A percentile compares a stretch with the other conserved stretches of the same genome.
phyloP scores from a whole-genome alignment of 2,329 filamentous ascomycete species.

The Fusarium neocosmosporiellum region DNA sequence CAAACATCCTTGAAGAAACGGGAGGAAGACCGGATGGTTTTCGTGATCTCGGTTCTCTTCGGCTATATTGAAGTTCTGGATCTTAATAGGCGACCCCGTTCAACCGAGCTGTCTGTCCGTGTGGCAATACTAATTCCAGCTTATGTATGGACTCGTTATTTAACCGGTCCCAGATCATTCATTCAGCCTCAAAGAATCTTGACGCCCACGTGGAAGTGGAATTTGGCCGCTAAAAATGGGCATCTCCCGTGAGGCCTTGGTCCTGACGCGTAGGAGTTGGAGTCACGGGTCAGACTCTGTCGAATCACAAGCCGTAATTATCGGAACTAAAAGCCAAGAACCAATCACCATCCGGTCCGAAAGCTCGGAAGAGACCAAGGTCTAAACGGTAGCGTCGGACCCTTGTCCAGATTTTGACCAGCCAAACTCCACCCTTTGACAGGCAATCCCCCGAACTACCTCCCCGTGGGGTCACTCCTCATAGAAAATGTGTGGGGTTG shows the following conservation, averaged over 20 bases:
- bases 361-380: background rate
- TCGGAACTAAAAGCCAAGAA: background rate
- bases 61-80: background rate
- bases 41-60: background rate
- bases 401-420: background rate
- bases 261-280: background rate
- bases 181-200: background rate
- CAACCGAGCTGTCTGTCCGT: background rate
- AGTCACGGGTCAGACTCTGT: background rate
- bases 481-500: constrained; percentile 2
- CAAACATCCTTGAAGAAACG: background rate
- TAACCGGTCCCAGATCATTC: background rate
- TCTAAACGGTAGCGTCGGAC: background rate
- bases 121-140: background rate
- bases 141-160: background rate
- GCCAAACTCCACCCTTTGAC: background rate
- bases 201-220: background rate
- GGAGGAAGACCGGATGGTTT: background rate
- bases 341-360: background rate
- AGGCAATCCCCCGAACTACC: background rate
- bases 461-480: constrained; percentile 3
- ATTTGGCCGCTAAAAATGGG: background rate
- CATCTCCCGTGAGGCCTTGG: background rate
- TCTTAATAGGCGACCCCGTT: background rate
- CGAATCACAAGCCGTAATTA: background rate